Percentiles rank a stretch among this genome's conserved stretches.
Evolutionary conservation across 495 filamentous ascomycete genomes (phyloP).

Genomic region (Xylaria curta): DNA sequence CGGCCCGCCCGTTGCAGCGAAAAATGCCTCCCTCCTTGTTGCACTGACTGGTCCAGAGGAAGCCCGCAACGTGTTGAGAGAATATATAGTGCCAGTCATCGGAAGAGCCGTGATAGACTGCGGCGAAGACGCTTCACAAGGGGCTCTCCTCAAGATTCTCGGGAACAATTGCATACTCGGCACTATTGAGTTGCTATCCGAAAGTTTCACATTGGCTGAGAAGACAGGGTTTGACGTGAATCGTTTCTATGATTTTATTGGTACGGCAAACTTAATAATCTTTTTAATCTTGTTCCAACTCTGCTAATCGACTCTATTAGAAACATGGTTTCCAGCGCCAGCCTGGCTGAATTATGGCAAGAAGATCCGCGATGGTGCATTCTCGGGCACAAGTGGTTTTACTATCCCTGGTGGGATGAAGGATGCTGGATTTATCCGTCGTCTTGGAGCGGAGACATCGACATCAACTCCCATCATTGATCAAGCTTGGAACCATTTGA

Average conservation of each 20-base stretch:
- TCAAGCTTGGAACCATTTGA: slow-evolving; percentile 24
- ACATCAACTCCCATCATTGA: slow-evolving; percentile 27
- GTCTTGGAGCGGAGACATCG: slow-evolving; percentile 15
- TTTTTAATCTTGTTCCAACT: neutral
- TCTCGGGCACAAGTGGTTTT: slow-evolving; percentile 14
- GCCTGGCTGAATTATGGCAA: slow-evolving; percentile 30
- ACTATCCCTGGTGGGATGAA: slow-evolving; percentile 13
- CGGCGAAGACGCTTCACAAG: slow-evolving; percentile 11
- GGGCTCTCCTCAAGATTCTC: slow-evolving; percentile 20
- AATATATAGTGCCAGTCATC: slow-evolving; percentile 13
- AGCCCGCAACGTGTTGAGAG: slow-evolving; percentile 4
- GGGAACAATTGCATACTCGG: slow-evolving; percentile 24
- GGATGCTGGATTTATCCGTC: slow-evolving; percentile 19
- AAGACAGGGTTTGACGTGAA: slow-evolving; percentile 10
- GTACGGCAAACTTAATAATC: neutral
- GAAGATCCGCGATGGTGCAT: slow-evolving; percentile 30
- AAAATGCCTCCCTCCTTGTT: slow-evolving; percentile 4
- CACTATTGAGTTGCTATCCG: slow-evolving; percentile 24
- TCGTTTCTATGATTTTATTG: slow-evolving; percentile 19
- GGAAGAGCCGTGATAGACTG: slow-evolving; percentile 16
- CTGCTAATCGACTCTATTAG: neutral
- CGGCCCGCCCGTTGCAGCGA: neutral
- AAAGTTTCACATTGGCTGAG: slow-evolving; percentile 24
- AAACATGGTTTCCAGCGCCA: slow-evolving; percentile 28
- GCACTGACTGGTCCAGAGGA: slow-evolving; percentile 12